Conservation (phyloP, 805 yeast genomes). For the Lipomyces lipofer region DNA sequence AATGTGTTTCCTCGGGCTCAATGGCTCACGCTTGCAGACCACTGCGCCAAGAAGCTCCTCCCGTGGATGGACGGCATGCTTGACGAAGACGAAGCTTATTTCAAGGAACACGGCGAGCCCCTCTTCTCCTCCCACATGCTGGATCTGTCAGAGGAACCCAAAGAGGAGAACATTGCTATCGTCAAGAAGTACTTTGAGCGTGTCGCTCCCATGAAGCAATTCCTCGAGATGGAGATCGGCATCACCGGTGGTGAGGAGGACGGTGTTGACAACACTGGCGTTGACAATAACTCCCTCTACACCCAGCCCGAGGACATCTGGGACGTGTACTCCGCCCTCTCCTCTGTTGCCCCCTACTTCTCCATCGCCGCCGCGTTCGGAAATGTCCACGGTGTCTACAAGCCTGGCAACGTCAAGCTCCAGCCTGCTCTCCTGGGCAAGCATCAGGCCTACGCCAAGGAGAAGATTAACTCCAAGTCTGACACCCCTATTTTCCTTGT, state of each 20-base stretch:
- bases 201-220: conserved; percentile 91
- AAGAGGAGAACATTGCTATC: conserved; percentile 90
- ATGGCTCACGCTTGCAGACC: conserved; percentile 51
- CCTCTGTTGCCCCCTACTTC: conserved; percentile 94
- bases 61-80: conserved; percentile 99
- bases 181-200: conserved; percentile 94
- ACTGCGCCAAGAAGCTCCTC: conserved; percentile 96
- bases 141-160: conserved; percentile 94
- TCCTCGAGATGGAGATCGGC: conserved; percentile 99
- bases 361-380: conserved; percentile 99
- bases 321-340: conserved; percentile 84
- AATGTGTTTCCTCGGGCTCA: too few relatives aligned
- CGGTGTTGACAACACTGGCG: conserved; percentile 98
- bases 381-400: conserved; percentile 99
- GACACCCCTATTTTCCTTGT: conserved; percentile 87
- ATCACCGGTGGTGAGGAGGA: conserved; percentile 99
- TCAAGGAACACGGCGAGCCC: conserved; percentile 83
- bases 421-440: conserved; percentile 92
- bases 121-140: conserved; percentile 98
- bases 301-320: conserved; percentile 94
- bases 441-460: conserved; percentile 86
- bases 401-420: conserved; percentile 96
- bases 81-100: conserved; percentile 93
- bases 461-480: conserved; percentile 55
- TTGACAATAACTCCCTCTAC: conserved; percentile 81